phyloP scores from a whole-genome alignment of 1,284 basidiomycete species.

The Cryptococcus sp. region DNA sequence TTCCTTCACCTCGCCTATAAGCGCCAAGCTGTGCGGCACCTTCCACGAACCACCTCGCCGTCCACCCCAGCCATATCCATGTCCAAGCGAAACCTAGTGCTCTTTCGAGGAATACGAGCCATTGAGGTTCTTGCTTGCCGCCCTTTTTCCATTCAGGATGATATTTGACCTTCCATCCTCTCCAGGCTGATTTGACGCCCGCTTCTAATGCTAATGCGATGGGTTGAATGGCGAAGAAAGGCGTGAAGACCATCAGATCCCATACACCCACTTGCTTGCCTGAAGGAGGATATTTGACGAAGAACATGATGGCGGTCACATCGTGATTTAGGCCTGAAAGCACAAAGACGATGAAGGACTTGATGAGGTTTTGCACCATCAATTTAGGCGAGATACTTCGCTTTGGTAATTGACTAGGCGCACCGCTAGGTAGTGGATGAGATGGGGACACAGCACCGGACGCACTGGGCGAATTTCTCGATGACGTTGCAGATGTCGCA shows the following conservation, averaged over 20 bases:
- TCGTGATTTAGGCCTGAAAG: slow-evolving; percentile 47
- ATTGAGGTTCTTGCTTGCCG: slow-evolving; percentile 16
- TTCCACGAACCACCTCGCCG: slow-evolving; percentile 40
- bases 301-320: slow-evolving; percentile 26
- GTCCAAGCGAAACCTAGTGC: slow-evolving; percentile 40
- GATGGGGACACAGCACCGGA: slow-evolving; percentile 31
- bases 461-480: slow-evolving; percentile 7
- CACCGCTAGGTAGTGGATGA: slow-evolving; percentile 25
- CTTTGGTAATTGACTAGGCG: slow-evolving; percentile 4
- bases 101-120: slow-evolving; percentile 32
- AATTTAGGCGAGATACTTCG: slow-evolving; percentile 9
- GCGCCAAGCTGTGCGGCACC: slow-evolving; percentile 32
- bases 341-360: slow-evolving; percentile 42
- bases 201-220: slow-evolving; percentile 40
- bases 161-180: slow-evolving; percentile 20
- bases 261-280: background rate
- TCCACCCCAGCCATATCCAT: slow-evolving; percentile 47
- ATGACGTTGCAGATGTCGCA: background rate
- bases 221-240: slow-evolving; percentile 47
- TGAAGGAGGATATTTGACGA: slow-evolving; percentile 17
- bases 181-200: slow-evolving; percentile 31
- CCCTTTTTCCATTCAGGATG: slow-evolving; percentile 12
- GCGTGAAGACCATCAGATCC: slow-evolving; percentile 28
- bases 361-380: slow-evolving; percentile 38
- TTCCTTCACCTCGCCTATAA: slow-evolving; percentile 21